Evolutionary conservation across 192 early-diverging fungal species (phyloP).

Genomic region (Entomortierella beljakovae): DNA sequence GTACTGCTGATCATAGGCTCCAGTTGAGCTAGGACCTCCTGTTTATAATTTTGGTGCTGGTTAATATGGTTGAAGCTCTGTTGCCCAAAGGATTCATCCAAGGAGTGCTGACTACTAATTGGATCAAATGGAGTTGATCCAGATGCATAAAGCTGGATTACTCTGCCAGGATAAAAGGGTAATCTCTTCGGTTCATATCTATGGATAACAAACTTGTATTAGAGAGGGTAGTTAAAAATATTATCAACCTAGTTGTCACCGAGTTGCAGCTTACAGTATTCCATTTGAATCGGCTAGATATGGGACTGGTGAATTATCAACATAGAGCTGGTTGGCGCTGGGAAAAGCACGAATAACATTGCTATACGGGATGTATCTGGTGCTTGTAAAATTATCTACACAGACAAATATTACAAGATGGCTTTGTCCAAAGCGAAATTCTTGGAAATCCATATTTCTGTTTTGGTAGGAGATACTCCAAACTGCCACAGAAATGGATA

Average conservation of each 20-base stretch:
- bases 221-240: not conserved
- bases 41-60: no score
- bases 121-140: no score
- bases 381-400: not conserved
- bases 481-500: no score
- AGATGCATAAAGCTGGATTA: not conserved
- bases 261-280: not conserved
- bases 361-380: not conserved
- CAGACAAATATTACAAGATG: not conserved
- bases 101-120: no score
- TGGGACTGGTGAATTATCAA: not conserved
- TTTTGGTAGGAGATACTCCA: no score
- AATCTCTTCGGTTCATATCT: not conserved
- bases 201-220: not conserved
- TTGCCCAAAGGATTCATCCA: no score
- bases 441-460: not conserved
- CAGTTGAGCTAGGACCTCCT: no score
- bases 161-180: not conserved
- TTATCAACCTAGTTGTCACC: not conserved
- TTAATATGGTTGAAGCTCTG: no score
- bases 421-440: not conserved
- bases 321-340: not conserved
- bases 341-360: not conserved
- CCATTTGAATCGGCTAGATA: not conserved
- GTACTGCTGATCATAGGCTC: no score